A percentile compares a stretch with the other conserved stretches of the same genome.
phyloP scores from a whole-genome alignment of 2,329 filamentous ascomycete genomes.

The Sordariomycetes sp. region DNA sequence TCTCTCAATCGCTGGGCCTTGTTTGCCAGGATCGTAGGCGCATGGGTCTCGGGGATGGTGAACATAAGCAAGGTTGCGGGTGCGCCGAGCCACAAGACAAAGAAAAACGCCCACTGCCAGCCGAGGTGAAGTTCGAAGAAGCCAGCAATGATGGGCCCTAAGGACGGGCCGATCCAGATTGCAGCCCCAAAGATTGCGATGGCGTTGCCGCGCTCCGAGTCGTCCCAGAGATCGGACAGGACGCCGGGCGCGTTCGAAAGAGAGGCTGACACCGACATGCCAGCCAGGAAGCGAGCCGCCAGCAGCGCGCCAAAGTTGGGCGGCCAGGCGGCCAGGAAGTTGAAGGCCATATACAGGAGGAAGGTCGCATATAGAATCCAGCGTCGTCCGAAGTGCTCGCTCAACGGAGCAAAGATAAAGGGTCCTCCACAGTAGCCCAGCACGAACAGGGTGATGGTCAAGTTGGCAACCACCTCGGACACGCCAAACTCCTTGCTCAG shows the following conservation, averaged over 20 bases:
- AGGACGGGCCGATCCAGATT: neutral
- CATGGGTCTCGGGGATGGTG: neutral
- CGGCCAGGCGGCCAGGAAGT: conserved; percentile 35
- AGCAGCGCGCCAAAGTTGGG: conserved; percentile 36
- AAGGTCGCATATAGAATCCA: conserved; percentile 36
- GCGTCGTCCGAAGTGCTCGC: conserved; percentile 40
- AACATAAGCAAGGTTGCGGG: neutral
- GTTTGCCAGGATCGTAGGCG: neutral
- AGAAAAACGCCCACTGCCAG: neutral
- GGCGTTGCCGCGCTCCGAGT: neutral
- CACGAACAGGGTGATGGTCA: conserved; percentile 27
- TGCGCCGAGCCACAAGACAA: neutral
- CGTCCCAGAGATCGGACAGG: neutral
- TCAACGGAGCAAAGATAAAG: conserved; percentile 40
- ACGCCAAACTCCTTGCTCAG: neutral
- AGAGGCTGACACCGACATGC: neutral
- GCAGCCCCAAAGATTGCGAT: neutral
- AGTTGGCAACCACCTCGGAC: neutral
- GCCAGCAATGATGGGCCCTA: neutral
- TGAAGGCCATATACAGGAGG: conserved; percentile 32
- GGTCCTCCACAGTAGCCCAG: conserved; percentile 44
- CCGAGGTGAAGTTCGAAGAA: neutral
- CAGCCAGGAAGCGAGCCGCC: conserved; percentile 37
- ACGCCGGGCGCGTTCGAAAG: neutral
- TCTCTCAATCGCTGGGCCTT: neutral